phyloP scores from a whole-genome alignment of 257 asterid species.

The Nicotiana paniculata region DNA sequence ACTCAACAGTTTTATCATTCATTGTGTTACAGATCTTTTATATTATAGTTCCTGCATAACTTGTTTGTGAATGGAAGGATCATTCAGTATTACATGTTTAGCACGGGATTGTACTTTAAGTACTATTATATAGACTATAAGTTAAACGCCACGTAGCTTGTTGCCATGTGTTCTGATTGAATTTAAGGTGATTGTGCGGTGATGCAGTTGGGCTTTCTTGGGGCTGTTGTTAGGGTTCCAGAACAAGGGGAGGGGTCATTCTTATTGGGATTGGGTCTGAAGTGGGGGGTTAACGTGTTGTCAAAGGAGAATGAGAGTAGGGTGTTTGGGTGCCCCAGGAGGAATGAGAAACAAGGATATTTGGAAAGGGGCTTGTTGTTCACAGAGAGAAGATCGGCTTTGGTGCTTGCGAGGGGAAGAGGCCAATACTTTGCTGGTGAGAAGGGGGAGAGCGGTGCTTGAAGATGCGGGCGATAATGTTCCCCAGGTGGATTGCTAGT shows the following conservation, averaged over 20 bases:
- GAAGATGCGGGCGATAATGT: not conserved
- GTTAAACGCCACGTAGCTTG: not conserved
- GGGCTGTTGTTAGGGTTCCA: not conserved
- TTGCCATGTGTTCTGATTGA: not conserved
- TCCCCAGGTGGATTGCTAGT: not conserved
- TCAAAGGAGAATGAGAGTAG: not conserved
- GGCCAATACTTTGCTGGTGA: not conserved
- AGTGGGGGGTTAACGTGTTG: not conserved
- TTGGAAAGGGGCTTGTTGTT: not conserved
- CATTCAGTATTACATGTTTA: not conserved
- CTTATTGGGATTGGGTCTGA: not conserved
- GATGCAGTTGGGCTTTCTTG: not conserved
- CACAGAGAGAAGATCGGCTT: not conserved
- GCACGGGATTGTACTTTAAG: not conserved
- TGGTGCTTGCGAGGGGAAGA: not conserved
- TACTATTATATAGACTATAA: not conserved
- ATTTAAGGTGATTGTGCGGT: not conserved
- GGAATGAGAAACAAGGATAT: not conserved
- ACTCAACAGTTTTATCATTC: not conserved
- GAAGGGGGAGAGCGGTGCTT: not conserved
- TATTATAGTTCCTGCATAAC: not conserved
- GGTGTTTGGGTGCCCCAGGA: not conserved
- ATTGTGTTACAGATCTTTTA: not conserved
- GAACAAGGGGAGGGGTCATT: not conserved
- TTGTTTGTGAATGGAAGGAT: not conserved